Conservation (phyloP, 352 stramenopile genomes). For the Phytophthora sansomeana region DNA sequence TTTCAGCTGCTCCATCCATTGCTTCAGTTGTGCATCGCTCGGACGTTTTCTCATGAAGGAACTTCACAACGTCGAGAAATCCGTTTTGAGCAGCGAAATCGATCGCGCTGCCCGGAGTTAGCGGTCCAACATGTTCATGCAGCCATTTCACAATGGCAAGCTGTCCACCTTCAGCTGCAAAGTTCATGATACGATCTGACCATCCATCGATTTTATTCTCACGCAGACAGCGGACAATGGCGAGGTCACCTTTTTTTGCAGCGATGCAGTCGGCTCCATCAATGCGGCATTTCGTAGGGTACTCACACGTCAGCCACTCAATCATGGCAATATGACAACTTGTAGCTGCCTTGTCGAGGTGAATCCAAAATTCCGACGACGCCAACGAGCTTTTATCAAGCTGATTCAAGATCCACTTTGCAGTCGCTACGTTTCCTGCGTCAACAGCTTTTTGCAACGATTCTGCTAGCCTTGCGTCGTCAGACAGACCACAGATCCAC, state of each 20-base stretch:
- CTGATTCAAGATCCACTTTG: conserved; percentile 16
- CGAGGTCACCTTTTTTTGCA: conserved; percentile 8
- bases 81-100: conserved; percentile 15
- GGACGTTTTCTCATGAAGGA: not conserved
- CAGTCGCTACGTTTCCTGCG: conserved; percentile 11
- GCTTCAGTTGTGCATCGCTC: not conserved
- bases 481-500: conserved; percentile 24
- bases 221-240: conserved; percentile 5
- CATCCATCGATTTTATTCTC: not conserved
- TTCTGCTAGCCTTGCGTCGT: not conserved
- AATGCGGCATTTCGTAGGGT: not conserved
- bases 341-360: not conserved
- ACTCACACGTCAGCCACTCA: conserved; percentile 12
- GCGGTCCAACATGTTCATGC: not conserved
- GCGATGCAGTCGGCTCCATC: conserved; percentile 1
- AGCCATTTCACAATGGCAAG: conserved; percentile 20
- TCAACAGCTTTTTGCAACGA: not conserved
- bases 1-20: not conserved
- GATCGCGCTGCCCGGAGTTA: not conserved
- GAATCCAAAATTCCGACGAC: not conserved
- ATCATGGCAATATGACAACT: conserved; percentile 10
- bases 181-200: not conserved
- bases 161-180: conserved; percentile 9
- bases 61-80: conserved; percentile 3
- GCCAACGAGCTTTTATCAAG: not conserved